A percentile compares a stretch with the other conserved stretches of the same genome.
Evolutionary conservation across 2,329 filamentous ascomycete genomes (phyloP).

Genomic region (Botrytis aclada): DNA sequence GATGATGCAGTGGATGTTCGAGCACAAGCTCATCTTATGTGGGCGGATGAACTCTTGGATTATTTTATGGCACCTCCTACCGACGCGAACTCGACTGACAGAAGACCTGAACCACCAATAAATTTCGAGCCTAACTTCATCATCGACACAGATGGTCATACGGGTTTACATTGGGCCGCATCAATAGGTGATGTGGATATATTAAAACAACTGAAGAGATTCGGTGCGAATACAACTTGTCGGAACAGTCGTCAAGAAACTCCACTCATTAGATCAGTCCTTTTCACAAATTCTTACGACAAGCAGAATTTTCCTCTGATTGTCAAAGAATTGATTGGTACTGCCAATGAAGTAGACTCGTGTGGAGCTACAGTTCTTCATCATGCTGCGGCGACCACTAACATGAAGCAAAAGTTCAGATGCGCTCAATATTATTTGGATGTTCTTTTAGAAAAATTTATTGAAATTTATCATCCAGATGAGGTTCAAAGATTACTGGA

Average conservation of each 20-base stretch:
- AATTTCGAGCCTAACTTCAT: constrained; percentile 86
- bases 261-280: constrained; percentile 87
- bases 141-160: constrained; percentile 93
- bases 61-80: constrained; percentile 78
- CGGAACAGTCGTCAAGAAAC: constrained; percentile 77
- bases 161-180: constrained; percentile 93
- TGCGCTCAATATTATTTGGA: constrained; percentile 94
- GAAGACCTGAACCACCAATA: constrained; percentile 71
- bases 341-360: constrained; percentile 75
- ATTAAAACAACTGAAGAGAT: constrained; percentile 79
- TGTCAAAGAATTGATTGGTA: constrained; percentile 78
- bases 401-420: constrained; percentile 76
- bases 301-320: constrained; percentile 86
- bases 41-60: constrained; percentile 89
- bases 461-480: constrained; percentile 70
- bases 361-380: constrained; percentile 88
- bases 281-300: constrained; percentile 96
- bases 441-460: constrained; percentile 81
- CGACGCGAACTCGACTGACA: constrained; percentile 62
- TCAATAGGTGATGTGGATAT: constrained; percentile 96
- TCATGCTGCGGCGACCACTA: constrained; percentile 87
- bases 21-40: constrained; percentile 84
- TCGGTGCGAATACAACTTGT: constrained; percentile 70
- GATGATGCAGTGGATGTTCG: constrained; percentile 51
- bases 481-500: constrained; percentile 79